phyloP scores from a whole-genome alignment of 1,284 basidiomycete genomes.

The Trichosporon sp. region DNA sequence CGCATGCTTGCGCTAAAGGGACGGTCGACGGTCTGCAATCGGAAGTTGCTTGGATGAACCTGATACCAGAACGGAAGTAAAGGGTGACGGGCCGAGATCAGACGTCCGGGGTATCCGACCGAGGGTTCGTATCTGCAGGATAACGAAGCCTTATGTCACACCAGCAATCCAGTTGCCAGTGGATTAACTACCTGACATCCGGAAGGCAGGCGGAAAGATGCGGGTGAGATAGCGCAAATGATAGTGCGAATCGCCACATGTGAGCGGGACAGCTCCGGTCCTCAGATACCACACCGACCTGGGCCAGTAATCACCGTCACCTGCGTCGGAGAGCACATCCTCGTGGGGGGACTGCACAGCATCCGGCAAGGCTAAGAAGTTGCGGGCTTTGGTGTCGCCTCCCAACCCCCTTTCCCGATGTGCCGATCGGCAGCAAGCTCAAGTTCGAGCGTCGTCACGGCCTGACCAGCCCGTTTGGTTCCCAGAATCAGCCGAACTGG shows the following conservation, averaged over 20 bases:
- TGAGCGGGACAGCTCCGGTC: not conserved
- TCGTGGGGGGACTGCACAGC: not conserved
- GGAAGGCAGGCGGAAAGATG: not conserved
- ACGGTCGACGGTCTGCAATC: no score
- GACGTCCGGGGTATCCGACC: slow-evolving; percentile 10
- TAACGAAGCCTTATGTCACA: slow-evolving; percentile 3
- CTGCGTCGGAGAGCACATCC: not conserved
- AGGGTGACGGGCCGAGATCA: not conserved
- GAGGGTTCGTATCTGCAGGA: not conserved
- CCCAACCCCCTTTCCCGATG: not conserved
- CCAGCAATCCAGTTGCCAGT: not conserved
- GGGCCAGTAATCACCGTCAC: not conserved
- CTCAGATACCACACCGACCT: not conserved
- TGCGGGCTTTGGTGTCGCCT: not conserved
- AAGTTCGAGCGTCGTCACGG: not conserved
- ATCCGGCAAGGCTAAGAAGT: not conserved
- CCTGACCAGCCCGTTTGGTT: not conserved
- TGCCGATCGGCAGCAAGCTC: not conserved
- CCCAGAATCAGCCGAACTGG: not conserved
- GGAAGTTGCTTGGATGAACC: no score
- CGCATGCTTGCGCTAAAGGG: no score
- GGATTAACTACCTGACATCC: not conserved
- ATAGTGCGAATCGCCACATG: not conserved
- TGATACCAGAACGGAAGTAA: no score
- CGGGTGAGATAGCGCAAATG: not conserved